Percentiles rank a stretch among this genome's conserved stretches.
Evolutionary conservation across 345 rosid genomes (phyloP).

Genomic region (Pistacia atlantica): DNA sequence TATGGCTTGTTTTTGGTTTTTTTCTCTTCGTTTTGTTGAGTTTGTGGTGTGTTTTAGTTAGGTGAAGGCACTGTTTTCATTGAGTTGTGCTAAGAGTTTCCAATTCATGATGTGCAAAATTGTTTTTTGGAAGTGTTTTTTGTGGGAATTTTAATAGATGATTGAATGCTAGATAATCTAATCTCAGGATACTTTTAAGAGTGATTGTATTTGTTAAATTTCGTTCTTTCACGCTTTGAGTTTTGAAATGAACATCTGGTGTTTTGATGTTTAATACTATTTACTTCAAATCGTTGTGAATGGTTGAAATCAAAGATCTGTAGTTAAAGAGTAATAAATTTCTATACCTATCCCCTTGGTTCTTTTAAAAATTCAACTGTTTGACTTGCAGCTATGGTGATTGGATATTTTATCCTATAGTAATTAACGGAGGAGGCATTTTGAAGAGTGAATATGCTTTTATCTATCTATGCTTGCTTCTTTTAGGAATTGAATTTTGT

Average conservation of each 20-base stretch:
- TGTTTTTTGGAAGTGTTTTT: no score
- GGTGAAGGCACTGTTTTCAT: background rate
- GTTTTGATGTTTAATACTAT: background rate
- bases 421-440: background rate
- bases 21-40: background rate
- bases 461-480: background rate
- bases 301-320: conserved; percentile 8
- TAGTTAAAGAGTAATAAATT: background rate
- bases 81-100: background rate
- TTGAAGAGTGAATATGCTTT: background rate
- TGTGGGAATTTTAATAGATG: no score
- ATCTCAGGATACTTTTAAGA: no score
- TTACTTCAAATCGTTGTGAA: background rate
- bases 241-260: background rate
- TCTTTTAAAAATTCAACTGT: background rate
- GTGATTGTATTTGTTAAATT: background rate
- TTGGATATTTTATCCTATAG: background rate
- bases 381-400: no score
- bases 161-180: background rate
- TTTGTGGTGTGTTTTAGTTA: background rate
- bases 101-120: background rate
- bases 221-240: background rate
- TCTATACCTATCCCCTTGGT: background rate
- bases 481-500: background rate
- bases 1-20: conserved; percentile 14